phyloP scores from a whole-genome alignment of 352 stramenopile genomes.

The Phytophthora brassicae region DNA sequence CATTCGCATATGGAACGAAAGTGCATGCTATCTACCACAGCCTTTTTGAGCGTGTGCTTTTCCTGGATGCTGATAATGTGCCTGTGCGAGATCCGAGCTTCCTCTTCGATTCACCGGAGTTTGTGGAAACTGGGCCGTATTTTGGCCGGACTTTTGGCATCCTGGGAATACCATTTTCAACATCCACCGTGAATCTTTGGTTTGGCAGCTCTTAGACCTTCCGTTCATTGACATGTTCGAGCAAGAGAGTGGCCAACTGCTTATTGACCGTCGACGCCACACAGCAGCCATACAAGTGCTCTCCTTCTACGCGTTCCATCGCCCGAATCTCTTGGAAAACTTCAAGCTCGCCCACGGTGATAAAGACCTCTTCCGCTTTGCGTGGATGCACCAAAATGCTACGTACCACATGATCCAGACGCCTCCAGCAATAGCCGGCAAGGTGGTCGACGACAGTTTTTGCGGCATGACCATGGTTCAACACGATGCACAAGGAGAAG shows the following conservation, averaged over 20 bases:
- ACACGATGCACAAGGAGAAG: constrained; percentile 33
- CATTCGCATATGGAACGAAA: constrained; percentile 54
- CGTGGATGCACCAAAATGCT: constrained; percentile 50
- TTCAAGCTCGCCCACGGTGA: constrained; percentile 51
- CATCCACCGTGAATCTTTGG: constrained; percentile 51
- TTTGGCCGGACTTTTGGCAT: constrained; percentile 73
- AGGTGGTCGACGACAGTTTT: constrained; percentile 35
- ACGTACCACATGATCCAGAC: constrained; percentile 57
- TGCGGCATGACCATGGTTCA: constrained; percentile 61
- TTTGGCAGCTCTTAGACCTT: constrained; percentile 53
- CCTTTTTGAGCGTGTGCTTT: constrained; percentile 44
- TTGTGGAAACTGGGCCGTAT: constrained; percentile 44
- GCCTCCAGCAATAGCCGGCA: constrained; percentile 39
- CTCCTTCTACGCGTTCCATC: constrained; percentile 44
- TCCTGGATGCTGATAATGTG: constrained; percentile 62
- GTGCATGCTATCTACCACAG: constrained; percentile 48
- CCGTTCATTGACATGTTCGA: constrained; percentile 59
- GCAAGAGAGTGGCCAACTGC: constrained; percentile 61
- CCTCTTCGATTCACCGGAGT: constrained; percentile 45
- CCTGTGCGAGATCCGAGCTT: constrained; percentile 50
- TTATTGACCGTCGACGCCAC: constrained; percentile 47
- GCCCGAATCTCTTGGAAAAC: constrained; percentile 38
- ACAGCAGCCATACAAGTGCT: constrained; percentile 33
- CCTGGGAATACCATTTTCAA: constrained; percentile 70
- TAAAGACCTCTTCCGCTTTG: constrained; percentile 63